Percentiles rank a stretch among this genome's conserved stretches.
Evolutionary conservation across 768 basidiomycete genomes (phyloP).

Genomic region (Boletus insuetus): DNA sequence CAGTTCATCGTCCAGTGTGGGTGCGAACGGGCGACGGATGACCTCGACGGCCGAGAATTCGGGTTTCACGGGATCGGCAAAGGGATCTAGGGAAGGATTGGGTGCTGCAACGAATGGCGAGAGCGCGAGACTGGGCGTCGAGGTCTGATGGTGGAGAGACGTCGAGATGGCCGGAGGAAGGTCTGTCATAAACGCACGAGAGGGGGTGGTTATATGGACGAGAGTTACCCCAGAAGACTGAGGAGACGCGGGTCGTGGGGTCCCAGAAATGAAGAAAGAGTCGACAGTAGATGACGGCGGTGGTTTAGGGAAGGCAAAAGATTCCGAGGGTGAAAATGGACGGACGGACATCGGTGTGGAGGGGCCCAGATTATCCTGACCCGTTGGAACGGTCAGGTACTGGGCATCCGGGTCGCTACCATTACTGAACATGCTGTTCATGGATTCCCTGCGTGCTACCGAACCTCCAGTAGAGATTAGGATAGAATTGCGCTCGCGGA

Average conservation of each 20-base stretch:
- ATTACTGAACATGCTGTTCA: conserved; percentile 39
- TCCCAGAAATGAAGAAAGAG: not conserved
- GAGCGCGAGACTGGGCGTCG: not conserved
- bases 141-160: conserved; percentile 8
- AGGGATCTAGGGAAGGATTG: conserved; percentile 29
- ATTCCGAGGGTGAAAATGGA: conserved; percentile 65
- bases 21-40: conserved; percentile 54
- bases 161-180: conserved; percentile 8
- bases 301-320: conserved; percentile 67
- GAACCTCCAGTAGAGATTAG: conserved; percentile 24
- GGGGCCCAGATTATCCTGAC: conserved; percentile 17
- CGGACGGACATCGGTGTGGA: conserved; percentile 58
- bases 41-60: conserved; percentile 44
- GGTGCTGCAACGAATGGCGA: not conserved
- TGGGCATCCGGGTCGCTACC: conserved; percentile 38
- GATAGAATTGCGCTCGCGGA: conserved; percentile 37
- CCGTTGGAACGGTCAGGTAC: conserved; percentile 36
- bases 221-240: conserved; percentile 19
- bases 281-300: conserved; percentile 26
- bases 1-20: conserved; percentile 60
- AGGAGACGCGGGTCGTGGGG: not conserved
- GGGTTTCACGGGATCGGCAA: conserved; percentile 31
- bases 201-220: conserved; percentile 15
- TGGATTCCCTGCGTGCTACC: conserved; percentile 35
- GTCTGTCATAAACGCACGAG: conserved; percentile 15